phyloP scores from a whole-genome alignment of 1,139 yeast species.

The Yamadazyma mexicana region DNA sequence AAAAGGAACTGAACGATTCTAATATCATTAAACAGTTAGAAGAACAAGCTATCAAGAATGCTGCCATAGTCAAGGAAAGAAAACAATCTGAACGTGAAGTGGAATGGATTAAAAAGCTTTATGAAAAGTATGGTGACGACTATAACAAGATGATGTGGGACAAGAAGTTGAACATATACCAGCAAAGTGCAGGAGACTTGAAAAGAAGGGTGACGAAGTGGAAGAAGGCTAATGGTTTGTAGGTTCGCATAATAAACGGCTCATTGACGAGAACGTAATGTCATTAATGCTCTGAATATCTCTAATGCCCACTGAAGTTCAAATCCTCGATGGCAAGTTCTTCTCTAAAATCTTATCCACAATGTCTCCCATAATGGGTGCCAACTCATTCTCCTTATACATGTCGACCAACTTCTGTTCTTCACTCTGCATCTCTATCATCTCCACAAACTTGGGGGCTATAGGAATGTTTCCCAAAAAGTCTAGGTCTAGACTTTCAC shows the following conservation, averaged over 20 bases:
- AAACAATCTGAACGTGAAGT: slow-evolving; percentile 69
- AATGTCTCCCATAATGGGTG: slow-evolving; percentile 53
- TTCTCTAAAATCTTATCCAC: slow-evolving; percentile 44
- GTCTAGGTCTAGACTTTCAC: slow-evolving; percentile 58
- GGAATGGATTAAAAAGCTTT: slow-evolving; percentile 66
- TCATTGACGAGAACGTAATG: no score
- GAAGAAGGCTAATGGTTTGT: slow-evolving; percentile 46
- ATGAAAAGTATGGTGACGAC: slow-evolving; percentile 83
- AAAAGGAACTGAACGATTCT: slow-evolving; percentile 25
- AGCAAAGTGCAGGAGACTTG: slow-evolving; percentile 83
- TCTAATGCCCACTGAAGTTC: no score
- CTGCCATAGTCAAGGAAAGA: slow-evolving; percentile 50
- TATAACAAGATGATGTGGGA: slow-evolving; percentile 93
- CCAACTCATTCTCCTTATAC: slow-evolving; percentile 37
- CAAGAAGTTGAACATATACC: slow-evolving; percentile 75
- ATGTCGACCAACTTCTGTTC: slow-evolving; percentile 29
- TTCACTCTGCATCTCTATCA: slow-evolving; percentile 63
- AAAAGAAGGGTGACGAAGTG: slow-evolving; percentile 66
- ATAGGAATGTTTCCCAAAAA: slow-evolving; percentile 89
- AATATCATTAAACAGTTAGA: slow-evolving; percentile 70
- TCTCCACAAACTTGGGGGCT: slow-evolving; percentile 85
- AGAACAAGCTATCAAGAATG: slow-evolving; percentile 56
- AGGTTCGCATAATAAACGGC: neutral
- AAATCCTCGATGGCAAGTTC: slow-evolving; percentile 34
- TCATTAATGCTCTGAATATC: no score